phyloP scores from a whole-genome alignment of 2,329 filamentous ascomycete species.

The Neocatenulostroma microsporum region DNA sequence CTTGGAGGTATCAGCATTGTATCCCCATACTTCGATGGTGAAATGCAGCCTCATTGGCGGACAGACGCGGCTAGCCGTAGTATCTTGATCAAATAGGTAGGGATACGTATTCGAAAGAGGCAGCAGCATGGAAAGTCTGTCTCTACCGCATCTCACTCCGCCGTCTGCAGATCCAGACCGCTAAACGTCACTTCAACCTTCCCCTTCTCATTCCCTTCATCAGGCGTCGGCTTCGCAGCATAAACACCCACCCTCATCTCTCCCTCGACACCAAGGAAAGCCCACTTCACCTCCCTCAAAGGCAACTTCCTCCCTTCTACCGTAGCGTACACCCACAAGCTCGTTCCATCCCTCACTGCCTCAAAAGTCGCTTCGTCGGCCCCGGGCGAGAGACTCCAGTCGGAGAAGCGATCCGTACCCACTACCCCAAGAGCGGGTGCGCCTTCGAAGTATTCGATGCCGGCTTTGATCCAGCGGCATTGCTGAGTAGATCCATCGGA shows the following conservation, averaged over 20 bases:
- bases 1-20: no score
- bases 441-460: slow-evolving; percentile 63
- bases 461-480: slow-evolving; percentile 71
- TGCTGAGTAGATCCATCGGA: slow-evolving; percentile 9
- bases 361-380: slow-evolving; percentile 20
- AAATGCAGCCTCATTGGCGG: no score
- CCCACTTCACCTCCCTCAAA: slow-evolving; percentile 64
- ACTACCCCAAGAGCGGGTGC: slow-evolving; percentile 61
- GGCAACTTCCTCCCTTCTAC: slow-evolving; percentile 44
- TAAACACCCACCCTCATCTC: slow-evolving; percentile 53
- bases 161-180: slow-evolving; percentile 20
- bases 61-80: no score
- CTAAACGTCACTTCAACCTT: slow-evolving; percentile 48
- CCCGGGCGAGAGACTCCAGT: slow-evolving; percentile 62
- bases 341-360: slow-evolving; percentile 40
- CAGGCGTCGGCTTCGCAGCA: slow-evolving; percentile 54
- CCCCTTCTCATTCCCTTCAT: slow-evolving; percentile 30
- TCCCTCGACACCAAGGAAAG: slow-evolving; percentile 55
- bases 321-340: slow-evolving; percentile 60
- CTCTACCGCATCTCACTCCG: no score
- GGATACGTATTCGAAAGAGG: no score
- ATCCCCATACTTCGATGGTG: no score
- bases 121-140: no score
- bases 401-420: slow-evolving; percentile 62
- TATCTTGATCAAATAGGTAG: no score